A percentile compares a stretch with the other conserved stretches of the same genome.
phyloP scores from a whole-genome alignment of 2,329 filamentous ascomycete genomes.

The Colletotrichum godetiae region DNA sequence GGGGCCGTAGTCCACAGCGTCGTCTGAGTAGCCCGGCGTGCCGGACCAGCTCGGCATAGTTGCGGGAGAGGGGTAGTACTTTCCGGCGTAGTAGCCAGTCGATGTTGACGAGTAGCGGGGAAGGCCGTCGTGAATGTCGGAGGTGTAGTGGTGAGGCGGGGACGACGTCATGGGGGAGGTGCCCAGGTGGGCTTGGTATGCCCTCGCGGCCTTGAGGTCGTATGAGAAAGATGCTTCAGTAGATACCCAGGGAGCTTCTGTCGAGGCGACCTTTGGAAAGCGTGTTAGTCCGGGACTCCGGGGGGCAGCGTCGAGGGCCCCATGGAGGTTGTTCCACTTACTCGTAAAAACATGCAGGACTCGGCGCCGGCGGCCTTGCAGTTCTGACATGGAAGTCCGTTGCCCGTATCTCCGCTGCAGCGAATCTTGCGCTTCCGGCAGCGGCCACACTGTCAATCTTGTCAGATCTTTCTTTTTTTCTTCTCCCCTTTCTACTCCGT shows the following conservation, averaged over 20 bases:
- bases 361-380: constrained; percentile 80
- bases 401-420: constrained; percentile 86
- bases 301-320: neutral
- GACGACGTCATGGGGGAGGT: constrained; percentile 42
- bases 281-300: neutral
- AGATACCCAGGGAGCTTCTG: constrained; percentile 46
- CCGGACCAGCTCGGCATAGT: constrained; percentile 46
- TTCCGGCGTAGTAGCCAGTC: constrained; percentile 44
- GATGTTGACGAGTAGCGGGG: constrained; percentile 45
- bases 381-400: constrained; percentile 82
- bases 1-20: constrained; percentile 50
- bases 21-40: constrained; percentile 47
- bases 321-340: constrained; percentile 52
- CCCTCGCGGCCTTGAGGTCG: constrained; percentile 49
- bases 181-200: constrained; percentile 41
- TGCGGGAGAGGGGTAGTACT: constrained; percentile 45
- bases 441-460: constrained; percentile 76
- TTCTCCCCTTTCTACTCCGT: neutral
- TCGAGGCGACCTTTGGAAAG: constrained; percentile 49
- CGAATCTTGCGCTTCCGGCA: constrained; percentile 95
- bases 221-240: constrained; percentile 47
- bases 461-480: constrained; percentile 16
- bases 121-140: constrained; percentile 46
- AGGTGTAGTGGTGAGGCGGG: constrained; percentile 44
- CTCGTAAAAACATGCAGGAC: constrained; percentile 83